These are phyloP conservation scores for Sporobolomyces pararoseus DNA, from an alignment of 768 basidiomycete species.

Conservation along the genomic window DNA sequence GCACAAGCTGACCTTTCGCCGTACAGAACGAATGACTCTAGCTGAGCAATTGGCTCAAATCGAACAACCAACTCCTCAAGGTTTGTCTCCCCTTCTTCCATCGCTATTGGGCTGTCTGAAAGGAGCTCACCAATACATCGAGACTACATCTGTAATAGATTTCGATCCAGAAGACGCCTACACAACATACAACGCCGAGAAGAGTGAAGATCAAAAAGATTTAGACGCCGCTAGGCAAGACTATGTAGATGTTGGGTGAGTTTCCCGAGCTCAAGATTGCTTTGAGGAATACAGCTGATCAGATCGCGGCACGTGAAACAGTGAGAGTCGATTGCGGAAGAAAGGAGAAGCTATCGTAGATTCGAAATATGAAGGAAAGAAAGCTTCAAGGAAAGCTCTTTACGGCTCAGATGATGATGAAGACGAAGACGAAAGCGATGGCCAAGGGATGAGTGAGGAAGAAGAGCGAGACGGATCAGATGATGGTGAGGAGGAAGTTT, in stretches of 20 bases:
- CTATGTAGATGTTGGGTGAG: conserved; percentile 80
- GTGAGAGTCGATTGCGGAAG: conserved; percentile 67
- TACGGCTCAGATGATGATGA: conserved; percentile 48
- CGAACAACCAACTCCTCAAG: conserved; percentile 64
- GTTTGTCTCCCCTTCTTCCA: conserved; percentile 52
- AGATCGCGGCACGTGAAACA: conserved; percentile 45
- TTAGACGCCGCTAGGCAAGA: conserved; percentile 60
- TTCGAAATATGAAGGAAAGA: conserved; percentile 72
- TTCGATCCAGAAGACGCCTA: conserved; percentile 69
- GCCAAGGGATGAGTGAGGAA: conserved; percentile 19
- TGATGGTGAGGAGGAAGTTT: conserved; percentile 21
- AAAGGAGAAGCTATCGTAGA: conserved; percentile 64
- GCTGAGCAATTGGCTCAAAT: conserved; percentile 76
- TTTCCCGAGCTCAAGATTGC: conserved; percentile 20
- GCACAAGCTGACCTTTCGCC: neutral
- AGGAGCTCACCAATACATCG: neutral
- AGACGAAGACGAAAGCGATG: conserved; percentile 31
- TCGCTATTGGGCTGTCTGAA: neutral
- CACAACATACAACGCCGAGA: conserved; percentile 53
- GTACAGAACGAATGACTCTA: conserved; percentile 47
- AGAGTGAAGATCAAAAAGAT: conserved; percentile 49
- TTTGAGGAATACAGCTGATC: neutral
- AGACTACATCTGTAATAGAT: conserved; percentile 55
- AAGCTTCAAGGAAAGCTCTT: conserved; percentile 59
- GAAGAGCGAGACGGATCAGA: conserved; percentile 23